These are phyloP conservation scores for Lepraria neglecta DNA, from an alignment of 495 filamentous ascomycete genomes.

Conservation along the genomic window DNA sequence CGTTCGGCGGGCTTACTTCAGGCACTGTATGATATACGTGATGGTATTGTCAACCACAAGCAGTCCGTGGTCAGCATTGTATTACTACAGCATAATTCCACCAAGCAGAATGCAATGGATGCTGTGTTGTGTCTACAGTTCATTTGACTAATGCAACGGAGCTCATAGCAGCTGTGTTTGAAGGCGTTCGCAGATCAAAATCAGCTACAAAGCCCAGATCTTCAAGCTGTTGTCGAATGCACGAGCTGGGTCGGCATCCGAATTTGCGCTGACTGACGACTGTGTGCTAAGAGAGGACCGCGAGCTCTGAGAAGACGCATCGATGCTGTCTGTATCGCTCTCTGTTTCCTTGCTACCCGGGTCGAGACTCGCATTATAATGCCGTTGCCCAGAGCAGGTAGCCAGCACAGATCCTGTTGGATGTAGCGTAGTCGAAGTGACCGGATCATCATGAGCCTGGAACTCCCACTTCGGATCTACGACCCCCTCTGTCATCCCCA, in stretches of 20 bases:
- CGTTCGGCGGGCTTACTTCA: neutral
- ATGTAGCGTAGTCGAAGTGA: slow-evolving; percentile 62
- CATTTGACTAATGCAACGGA: neutral
- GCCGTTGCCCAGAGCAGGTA: slow-evolving; percentile 65
- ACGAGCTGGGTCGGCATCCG: slow-evolving; percentile 12
- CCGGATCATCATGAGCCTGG: slow-evolving; percentile 53
- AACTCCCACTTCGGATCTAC: slow-evolving; percentile 53
- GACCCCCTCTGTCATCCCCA: slow-evolving; percentile 48
- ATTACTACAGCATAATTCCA: neutral
- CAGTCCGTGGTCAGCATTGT: too few species aligned
- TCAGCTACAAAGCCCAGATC: slow-evolving; percentile 46
- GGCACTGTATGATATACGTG: neutral
- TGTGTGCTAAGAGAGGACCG: slow-evolving; percentile 9
- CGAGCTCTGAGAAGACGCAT: slow-evolving; percentile 17
- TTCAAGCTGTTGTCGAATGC: slow-evolving; percentile 56
- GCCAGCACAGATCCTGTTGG: slow-evolving; percentile 59
- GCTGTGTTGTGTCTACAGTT: too few species aligned
- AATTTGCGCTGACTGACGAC: slow-evolving; percentile 16
- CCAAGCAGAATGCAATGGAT: too few species aligned
- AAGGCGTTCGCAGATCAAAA: neutral
- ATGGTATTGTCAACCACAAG: neutral
- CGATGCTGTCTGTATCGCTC: slow-evolving; percentile 16
- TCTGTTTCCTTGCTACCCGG: slow-evolving; percentile 21
- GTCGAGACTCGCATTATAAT: slow-evolving; percentile 19
- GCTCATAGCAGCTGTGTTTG: neutral